A percentile compares a stretch with the other conserved stretches of the same genome.
Evolutionary conservation across 306 rosid genomes (phyloP).

Genomic region (Cicer judaicum): DNA sequence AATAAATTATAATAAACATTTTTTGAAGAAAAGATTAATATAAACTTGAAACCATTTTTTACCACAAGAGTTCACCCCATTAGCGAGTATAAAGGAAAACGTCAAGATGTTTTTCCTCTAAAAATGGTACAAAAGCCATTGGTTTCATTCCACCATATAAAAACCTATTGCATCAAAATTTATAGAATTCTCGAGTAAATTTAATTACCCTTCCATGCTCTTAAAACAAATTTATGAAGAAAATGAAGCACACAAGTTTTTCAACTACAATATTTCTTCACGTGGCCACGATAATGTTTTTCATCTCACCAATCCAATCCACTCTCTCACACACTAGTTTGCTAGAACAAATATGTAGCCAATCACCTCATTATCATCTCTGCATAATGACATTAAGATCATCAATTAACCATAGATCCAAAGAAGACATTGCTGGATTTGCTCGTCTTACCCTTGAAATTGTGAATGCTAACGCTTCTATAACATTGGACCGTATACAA

Average conservation of each 20-base stretch:
- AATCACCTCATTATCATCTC: slow-evolving; percentile 43
- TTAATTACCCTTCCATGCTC: neutral
- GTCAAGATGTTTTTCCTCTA: slow-evolving; percentile 6
- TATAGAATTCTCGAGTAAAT: neutral
- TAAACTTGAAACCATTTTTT: neutral
- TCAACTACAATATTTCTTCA: neutral
- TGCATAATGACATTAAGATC: slow-evolving; percentile 36
- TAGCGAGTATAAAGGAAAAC: slow-evolving; percentile 15
- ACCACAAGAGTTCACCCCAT: neutral
- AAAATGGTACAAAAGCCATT: neutral
- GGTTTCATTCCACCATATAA: neutral
- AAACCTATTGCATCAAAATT: neutral
- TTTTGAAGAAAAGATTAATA: neutral
- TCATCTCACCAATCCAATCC: slow-evolving; percentile 19
- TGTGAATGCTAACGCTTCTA: slow-evolving; percentile 23
- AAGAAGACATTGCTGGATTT: slow-evolving; percentile 41
- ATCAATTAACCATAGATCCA: slow-evolving; percentile 45
- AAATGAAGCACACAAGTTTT: slow-evolving; percentile 5
- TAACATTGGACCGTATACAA: neutral
- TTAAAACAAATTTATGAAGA: neutral
- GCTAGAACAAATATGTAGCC: slow-evolving; percentile 42
- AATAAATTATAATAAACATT: too few species aligned
- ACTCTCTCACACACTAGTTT: slow-evolving; percentile 34
- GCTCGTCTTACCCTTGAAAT: slow-evolving; percentile 39
- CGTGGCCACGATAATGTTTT: neutral